These are phyloP conservation scores for Geranium brycei DNA, from an alignment of 345 rosid genomes.

Conservation along the genomic window DNA sequence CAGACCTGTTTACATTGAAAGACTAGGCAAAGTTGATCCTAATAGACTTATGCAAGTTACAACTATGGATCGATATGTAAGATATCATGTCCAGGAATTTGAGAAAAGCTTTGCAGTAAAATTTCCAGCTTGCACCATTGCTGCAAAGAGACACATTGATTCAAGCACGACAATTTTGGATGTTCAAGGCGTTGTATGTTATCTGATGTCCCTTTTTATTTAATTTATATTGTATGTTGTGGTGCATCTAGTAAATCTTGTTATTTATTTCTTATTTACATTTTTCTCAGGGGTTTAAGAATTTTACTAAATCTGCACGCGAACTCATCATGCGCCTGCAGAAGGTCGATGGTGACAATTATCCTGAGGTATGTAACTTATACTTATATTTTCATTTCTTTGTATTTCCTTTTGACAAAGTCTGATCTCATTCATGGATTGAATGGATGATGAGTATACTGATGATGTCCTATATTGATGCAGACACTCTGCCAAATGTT, in stretches of 20 bases:
- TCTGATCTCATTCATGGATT: neutral
- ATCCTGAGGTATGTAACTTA: constrained; percentile 67
- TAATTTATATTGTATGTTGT: neutral
- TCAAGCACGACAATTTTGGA: constrained; percentile 92
- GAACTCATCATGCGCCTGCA: constrained; percentile 83
- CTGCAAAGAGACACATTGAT: constrained; percentile 91
- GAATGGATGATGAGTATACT: neutral
- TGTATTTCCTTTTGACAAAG: constrained; percentile 1
- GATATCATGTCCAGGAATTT: constrained; percentile 81
- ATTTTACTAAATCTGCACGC: constrained; percentile 82
- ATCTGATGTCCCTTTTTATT: neutral
- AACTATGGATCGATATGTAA: constrained; percentile 73
- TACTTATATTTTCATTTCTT: neutral
- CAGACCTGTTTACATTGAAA: constrained; percentile 81
- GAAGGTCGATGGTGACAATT: constrained; percentile 94
- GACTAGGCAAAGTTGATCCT: constrained; percentile 89
- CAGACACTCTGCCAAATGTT: constrained; percentile 98
- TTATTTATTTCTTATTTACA: constrained; percentile 8
- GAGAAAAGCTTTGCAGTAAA: constrained; percentile 72
- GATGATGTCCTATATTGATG: constrained; percentile 12
- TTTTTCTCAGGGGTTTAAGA: constrained; percentile 60
- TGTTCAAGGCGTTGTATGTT: constrained; percentile 94
- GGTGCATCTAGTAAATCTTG: neutral
- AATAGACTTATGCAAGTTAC: constrained; percentile 79
- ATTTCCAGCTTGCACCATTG: constrained; percentile 83